Evolutionary conservation across 805 yeast genomes (phyloP), one percentile per base, ranked within the genome.

Genomic region (Ogataea zsoltii): DNA sequence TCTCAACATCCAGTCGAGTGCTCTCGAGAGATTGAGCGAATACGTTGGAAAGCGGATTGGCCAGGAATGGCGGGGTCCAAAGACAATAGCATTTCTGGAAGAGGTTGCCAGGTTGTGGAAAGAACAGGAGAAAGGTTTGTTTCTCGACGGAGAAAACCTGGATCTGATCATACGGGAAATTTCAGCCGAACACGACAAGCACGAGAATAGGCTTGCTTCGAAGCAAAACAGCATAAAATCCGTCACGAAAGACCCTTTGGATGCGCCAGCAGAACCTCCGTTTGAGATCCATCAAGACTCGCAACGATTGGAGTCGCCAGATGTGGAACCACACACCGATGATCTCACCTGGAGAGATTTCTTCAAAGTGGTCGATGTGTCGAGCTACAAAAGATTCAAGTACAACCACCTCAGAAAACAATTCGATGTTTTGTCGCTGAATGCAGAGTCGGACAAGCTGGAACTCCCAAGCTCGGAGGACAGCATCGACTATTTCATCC

Each of bases 101-200:
- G 83, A 82, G 7, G 75, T 92, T 14, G 97, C 95, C 2, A 71
- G 76, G 31, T 55, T 78, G 3, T 92, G 98, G 98, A 90, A 89
- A 57, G 86, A 80, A 38, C 96, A 90, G 58, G 96, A 88, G 45
- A 72, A 92, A 35, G 97, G 97, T 0, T 58, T 90, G 7, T 92
- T 92, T 55, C 72, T 92, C 2, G 96, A 89, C 57, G 89, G 91
- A 2, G 79, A 75, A 2, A 85, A 88, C 3, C 73, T 90, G 13
- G 63, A 67, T 1, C 77, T 76, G 30, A 82, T 92, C 2, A 70
- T 91, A 13, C 74, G 74, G 40, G 96, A 90, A 53, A 54, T 59
- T 5, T 12, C 53, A 7, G 33, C 45, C 31, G 48, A 50, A 32
- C 50, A 53, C 10, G 58, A 53, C 23, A 42, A 45, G 23, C 53